Evolutionary conservation across 805 yeast species (phyloP), one percentile per base, ranked within the genome.

Genomic region (Schwanniomyces polymorphus): DNA sequence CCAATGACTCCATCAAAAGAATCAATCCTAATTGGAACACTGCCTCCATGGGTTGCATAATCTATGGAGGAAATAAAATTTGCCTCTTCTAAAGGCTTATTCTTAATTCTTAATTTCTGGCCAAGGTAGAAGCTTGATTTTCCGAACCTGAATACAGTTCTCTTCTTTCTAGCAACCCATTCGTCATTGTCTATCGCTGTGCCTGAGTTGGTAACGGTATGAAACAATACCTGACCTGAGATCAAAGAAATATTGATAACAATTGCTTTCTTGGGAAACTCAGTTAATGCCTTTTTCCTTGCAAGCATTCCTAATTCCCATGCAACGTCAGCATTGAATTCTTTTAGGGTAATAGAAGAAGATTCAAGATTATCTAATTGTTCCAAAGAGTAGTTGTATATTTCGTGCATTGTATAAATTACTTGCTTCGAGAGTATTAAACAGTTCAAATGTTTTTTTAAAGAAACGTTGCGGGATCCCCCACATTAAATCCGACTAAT

Each of bases 1-100:
- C 78, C 86, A 17, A 77, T 58, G 11, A 76, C 65, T 12, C 59
- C 55, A 42, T 64, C 74, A 38, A 64, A 58, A 25, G 65, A 64
- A 18, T 59, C 58, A 16, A 76, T 53, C 48, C 68, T 69, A 27
- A 81, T 62, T 9, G 85, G 84, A 42, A 81, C 72, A 28, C 78
- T 74, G 45, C 86, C 86, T 21, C 86, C 86, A 52, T 79, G 82
- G 27, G 70, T 61, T 8, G 82, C 81, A 53, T 70, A 80, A 10
- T 75, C 79, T 16, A 53, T 54, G 8, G 74, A 63, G 26, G 74
- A 70, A 16, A 79, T 61, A 45, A 68, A 73, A 35, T 63, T 61
- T 3, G 68, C 72, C 27, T 61, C 64, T 37, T 72, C 77, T 2
- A 72, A 45, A 7, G 76, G 64, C 42, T 68, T 63, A 2, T 63